phyloP scores from a whole-genome alignment of 75 land plant genomes.

The Isoetes taiwanensis region DNA sequence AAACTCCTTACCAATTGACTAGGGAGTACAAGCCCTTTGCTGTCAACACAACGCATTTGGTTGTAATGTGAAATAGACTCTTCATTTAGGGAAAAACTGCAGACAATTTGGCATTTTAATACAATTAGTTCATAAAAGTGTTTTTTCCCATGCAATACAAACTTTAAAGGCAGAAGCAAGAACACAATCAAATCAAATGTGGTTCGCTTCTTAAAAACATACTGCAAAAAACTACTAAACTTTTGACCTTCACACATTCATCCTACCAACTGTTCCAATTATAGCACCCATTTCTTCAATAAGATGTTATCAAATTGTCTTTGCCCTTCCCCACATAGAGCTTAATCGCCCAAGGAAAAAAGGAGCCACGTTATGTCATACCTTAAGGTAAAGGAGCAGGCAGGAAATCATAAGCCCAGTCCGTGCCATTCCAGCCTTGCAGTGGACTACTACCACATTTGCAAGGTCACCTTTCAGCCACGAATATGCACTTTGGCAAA shows the following conservation, averaged over 20 bases:
- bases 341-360: too few species aligned
- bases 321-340: too few species aligned
- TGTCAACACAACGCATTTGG: slow-evolving; percentile 92
- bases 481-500: slow-evolving; percentile 94
- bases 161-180: too few species aligned
- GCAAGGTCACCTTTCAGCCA: slow-evolving; percentile 96
- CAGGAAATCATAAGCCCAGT: slow-evolving; percentile 98
- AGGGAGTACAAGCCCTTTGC: slow-evolving; percentile 91
- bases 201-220: too few species aligned
- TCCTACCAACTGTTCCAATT: too few species aligned
- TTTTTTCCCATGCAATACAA: too few species aligned
- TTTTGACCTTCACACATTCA: too few species aligned
- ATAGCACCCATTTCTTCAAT: too few species aligned
- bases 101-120: slow-evolving; percentile 7
- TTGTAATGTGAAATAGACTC: slow-evolving; percentile 93
- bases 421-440: slow-evolving; percentile 98
- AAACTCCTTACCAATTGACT: slow-evolving; percentile 81
- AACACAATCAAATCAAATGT: too few species aligned
- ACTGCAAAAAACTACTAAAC: too few species aligned
- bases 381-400: slow-evolving; percentile 89
- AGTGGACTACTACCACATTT: slow-evolving; percentile 98
- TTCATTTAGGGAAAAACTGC: slow-evolving; percentile 95
- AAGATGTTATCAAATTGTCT: too few species aligned
- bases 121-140: background rate
- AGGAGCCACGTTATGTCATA: too few species aligned